Evolutionary conservation across 108 stramenopile genomes (phyloP), one percentile per base, ranked within the genome.

Genomic region (Cylindrotheca closterium): DNA sequence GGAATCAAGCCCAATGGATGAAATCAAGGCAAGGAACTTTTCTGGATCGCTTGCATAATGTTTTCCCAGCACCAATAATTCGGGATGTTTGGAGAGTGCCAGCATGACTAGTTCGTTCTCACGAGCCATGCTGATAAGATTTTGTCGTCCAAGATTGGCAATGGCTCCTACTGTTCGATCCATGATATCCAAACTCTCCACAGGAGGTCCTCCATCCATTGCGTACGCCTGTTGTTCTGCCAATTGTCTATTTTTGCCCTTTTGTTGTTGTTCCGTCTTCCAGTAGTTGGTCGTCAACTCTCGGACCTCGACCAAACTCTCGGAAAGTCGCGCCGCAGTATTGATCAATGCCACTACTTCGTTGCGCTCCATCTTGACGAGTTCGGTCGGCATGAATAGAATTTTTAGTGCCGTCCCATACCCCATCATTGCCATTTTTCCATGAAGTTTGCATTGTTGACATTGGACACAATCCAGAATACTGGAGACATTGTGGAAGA

Each of bases 401-500:
- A 97, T 86, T 65, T 96, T 98, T 47, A 98, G 67, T 22, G 94
- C 95, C 18, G 93, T 86, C 3, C 95, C 97, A 61, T 95, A 91
- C 34, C 97, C 97, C 70, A 95, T 30, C 89, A 98, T 92, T 47
- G 87, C 79, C 86, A 98, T 73, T 71, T 96, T 96, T 8, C 94
- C 97, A 58, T 94, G 93, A 26, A 98, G 66, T 52, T 92, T 94
- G 74, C 97, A 98, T 67, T 94, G 92, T 59, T 98, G 93, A 73
- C 97, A 98, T 67, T 95, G 92, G 21, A 98, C 95, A 71, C 97
- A 98, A 70, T 96, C 94, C 47, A 98, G 64, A 51, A 96, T 94
- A 22, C 80, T 76, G 18, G 79, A 80, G 54, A 96, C 84, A 72
- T 96, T 96, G 66, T 93, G 93, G 78, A 98, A 98, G 32, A 91